Base-by-base conservation (phyloP, 805 yeast species). In the Monosporozyma servazzii region DNA sequence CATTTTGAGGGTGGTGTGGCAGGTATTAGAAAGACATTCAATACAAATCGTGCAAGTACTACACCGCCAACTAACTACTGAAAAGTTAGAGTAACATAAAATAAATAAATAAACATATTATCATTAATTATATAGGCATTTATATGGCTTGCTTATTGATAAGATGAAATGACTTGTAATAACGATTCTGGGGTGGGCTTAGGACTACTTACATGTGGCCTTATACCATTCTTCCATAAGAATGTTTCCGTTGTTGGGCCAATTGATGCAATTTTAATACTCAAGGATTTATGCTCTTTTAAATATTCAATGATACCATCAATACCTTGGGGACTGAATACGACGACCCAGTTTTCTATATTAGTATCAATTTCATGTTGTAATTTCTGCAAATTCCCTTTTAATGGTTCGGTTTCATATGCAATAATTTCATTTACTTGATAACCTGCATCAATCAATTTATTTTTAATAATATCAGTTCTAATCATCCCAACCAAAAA, bases 281-380 rank as follows among this genome's bases (percentile, higher is more conserved):
- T 75, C 1, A 5, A 11, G 3, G 52, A 45, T 0, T 48, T 11
- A 10, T 40, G 43, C 3, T 36, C 9, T 47, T 62, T 64, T n/a
- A 79, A 51, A 54, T 74, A 73, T 9, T 75, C 67, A 3, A 86
- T 77, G 11, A 89, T 82, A 0, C 67, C 72, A 29, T 76, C 77
- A 0, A 95, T 84, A 0, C 96, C 96, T 58, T 93, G 95, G 0
- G 96, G 95, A 55, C 96, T 87, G 67, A 90, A 91, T 54, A 91
- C 84, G 0, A 90, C 84, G 5, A 89, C 70, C 96, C 96, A 88
- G 18, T 47, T 42, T 3, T 42, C 29, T 15, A 18, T 71, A 15
- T 58, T 52, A 0, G 51, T 39, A 27, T 42, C 25, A 15, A 50
- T 36, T 15, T 33, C 39, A 1, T 48, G 27, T 47, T 55, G 52